phyloP scores from a whole-genome alignment of 805 yeast species.

The Starmerella scarabaei region DNA sequence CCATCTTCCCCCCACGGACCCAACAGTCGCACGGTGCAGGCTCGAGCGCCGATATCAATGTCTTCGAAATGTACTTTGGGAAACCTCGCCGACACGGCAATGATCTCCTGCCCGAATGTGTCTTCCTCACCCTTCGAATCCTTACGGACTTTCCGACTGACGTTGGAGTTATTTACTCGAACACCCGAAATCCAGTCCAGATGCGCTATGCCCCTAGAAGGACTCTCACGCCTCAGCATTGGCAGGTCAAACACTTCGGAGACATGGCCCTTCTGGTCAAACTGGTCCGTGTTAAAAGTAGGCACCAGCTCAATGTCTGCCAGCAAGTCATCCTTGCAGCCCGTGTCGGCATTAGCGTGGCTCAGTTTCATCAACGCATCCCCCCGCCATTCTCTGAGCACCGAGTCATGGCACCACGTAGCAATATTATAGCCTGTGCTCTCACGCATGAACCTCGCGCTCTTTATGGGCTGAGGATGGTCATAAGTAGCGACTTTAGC shows the following conservation, averaged over 20 bases:
- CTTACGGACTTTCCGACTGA: background rate
- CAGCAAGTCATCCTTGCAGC: constrained; percentile 16
- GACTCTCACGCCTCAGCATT: background rate
- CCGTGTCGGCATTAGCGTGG: constrained; percentile 15
- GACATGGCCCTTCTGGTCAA: constrained; percentile 1
- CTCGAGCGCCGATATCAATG: constrained; percentile 79
- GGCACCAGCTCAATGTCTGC: constrained; percentile 3
- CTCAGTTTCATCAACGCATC: constrained; percentile 8
- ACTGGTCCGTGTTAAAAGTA: constrained; percentile 10
- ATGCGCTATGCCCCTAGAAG: constrained; percentile 8
- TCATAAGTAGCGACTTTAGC: constrained; percentile 55
- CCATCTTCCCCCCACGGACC: constrained; percentile 59
- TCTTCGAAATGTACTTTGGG: constrained; percentile 78
- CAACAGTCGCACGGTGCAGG: constrained; percentile 56
- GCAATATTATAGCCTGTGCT: constrained; percentile 61
- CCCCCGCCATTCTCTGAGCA: constrained; percentile 61
- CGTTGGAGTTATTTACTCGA: constrained; percentile 39
- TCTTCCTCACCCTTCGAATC: constrained; percentile 23
- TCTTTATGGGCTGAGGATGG: constrained; percentile 73
- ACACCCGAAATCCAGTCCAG: constrained; percentile 91
- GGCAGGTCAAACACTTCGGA: constrained; percentile 10
- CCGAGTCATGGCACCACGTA: constrained; percentile 87
- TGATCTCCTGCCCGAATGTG: constrained; percentile 74
- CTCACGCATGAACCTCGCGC: constrained; percentile 73
- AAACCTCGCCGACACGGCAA: constrained; percentile 74